These are phyloP conservation scores for Mucor saturninus DNA, from an alignment of 371 early-diverging fungal genomes.

Conservation along the genomic window DNA sequence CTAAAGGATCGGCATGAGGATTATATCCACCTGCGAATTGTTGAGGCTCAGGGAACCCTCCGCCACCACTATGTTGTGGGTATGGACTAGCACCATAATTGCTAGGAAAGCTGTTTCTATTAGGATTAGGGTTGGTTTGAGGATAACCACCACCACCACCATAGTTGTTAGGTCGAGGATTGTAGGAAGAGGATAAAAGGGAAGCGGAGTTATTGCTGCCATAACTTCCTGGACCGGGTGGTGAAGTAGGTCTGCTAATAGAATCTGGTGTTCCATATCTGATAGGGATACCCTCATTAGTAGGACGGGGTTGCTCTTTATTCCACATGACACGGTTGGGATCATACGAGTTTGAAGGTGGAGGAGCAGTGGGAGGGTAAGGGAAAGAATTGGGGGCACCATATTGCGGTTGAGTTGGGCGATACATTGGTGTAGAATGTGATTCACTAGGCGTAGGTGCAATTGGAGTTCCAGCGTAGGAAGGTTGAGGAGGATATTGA, in stretches of 20 bases:
- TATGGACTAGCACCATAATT: constrained; percentile 8
- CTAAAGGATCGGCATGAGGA: constrained; percentile 22
- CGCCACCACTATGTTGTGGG: neutral
- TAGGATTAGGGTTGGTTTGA: constrained; percentile 3
- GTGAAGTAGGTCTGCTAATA: constrained; percentile 25
- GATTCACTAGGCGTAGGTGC: constrained; percentile 24
- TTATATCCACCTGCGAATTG: constrained; percentile 21
- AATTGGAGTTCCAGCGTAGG: constrained; percentile 11
- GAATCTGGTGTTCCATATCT: constrained; percentile 3
- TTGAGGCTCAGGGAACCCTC: constrained; percentile 35
- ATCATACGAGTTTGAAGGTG: constrained; percentile 2
- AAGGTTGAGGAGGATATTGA: constrained; percentile 19
- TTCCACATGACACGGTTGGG: constrained; percentile 17
- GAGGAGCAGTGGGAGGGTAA: neutral
- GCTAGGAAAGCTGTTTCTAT: constrained; percentile 23
- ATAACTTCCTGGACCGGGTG: constrained; percentile 9
- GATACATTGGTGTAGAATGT: constrained; percentile 33
- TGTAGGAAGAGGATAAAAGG: constrained; percentile 33
- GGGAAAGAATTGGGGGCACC: neutral
- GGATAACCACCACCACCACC: constrained; percentile 19
- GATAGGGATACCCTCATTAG: neutral
- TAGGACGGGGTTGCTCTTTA: neutral
- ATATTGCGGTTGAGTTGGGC: too few relatives aligned
- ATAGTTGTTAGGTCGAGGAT: constrained; percentile 8
- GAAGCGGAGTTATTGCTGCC: constrained; percentile 14